Percentiles rank a stretch among this genome's conserved stretches.
phyloP scores from a whole-genome alignment of 352 stramenopile species.

The Globisporangium cederbergense region DNA sequence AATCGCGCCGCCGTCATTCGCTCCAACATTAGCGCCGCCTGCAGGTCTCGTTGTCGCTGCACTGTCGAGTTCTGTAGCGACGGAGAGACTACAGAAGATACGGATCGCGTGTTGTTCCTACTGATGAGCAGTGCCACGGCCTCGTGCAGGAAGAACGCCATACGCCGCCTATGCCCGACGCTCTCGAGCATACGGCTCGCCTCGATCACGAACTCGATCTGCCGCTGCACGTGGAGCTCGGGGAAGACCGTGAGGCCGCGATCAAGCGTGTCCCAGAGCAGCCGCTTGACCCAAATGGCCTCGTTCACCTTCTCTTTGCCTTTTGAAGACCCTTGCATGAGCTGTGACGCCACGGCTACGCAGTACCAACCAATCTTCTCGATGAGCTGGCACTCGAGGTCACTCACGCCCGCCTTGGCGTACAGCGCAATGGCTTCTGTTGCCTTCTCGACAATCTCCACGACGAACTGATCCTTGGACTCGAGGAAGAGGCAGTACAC shows the following conservation, averaged over 20 bases:
- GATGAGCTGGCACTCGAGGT: conserved; percentile 73
- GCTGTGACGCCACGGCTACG: conserved; percentile 34
- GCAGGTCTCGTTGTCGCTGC: conserved; percentile 45
- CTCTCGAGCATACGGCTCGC: conserved; percentile 63
- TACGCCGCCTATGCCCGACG: conserved; percentile 54
- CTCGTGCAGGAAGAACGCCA: conserved; percentile 76
- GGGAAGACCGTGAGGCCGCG: conserved; percentile 50
- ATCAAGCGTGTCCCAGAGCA: conserved; percentile 70
- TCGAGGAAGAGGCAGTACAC: conserved; percentile 57
- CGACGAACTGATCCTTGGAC: conserved; percentile 47
- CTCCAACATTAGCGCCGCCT: conserved; percentile 56
- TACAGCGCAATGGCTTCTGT: conserved; percentile 73
- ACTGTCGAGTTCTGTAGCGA: conserved; percentile 13
- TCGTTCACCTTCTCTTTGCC: conserved; percentile 43
- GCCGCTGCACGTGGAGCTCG: conserved; percentile 42
- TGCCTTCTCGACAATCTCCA: conserved; percentile 77
- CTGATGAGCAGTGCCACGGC: conserved; percentile 42
- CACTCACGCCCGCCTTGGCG: conserved; percentile 48
- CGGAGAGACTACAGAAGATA: conserved; percentile 12
- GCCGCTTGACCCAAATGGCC: conserved; percentile 60
- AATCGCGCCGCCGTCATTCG: conserved; percentile 43
- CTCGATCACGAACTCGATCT: conserved; percentile 65
- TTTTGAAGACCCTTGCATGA: conserved; percentile 14
- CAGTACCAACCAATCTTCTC: conserved; percentile 77
- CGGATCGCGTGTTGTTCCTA: conserved; percentile 23